Evolutionary conservation across 2,329 filamentous ascomycete genomes (phyloP), one percentile per base, ranked within the genome.

Genomic region (Phaeosphaeriaceae sp.): DNA sequence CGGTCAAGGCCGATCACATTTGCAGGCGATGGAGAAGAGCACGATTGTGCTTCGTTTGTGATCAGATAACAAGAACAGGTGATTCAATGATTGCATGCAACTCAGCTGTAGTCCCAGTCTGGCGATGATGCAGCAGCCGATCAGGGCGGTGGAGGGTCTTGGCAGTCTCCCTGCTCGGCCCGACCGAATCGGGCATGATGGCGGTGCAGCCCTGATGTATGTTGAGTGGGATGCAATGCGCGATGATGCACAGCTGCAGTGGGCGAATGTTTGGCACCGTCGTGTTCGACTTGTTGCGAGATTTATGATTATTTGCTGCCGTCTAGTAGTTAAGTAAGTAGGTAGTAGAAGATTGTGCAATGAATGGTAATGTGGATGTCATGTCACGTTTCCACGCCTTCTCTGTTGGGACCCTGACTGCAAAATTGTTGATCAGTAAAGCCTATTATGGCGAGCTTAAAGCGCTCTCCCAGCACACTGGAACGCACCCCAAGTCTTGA

Each of bases 1-100:
- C 66, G 67, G 66, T 68, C 61, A 68, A 64, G 54, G 56, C 51
- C 55, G 60, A 66, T 68, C 64, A 70, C 68, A 72, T 72, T 61
- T 61, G 64, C 54, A 56, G 58, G 50, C 54, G 48, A 56, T 56
- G 54, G 57, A 49, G 61, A 60, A 53, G 51, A 46, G 54, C 54
- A 60, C 60, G 48, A 60, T 50, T 53, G 56, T 41, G 30, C 23
- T 26, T 54, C 58, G 55, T 56, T 61, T 54, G 65, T 66, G 63
- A 68, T 64, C 55, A 61, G 46, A 56, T 60, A 56, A 51, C 40
- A 55, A 45, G 18, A 42, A 50, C 50, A 52, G 51, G 53, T 52
- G 60, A 44, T 46, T 49, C 56, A 51, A 55, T 58, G 55, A 44
- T 46, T 49, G 58, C 53, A 55, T 58, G 55, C 49, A 49, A 53